These are phyloP conservation scores for Plasmopara viticola DNA, from an alignment of 352 stramenopile species.

Conservation along the genomic window DNA sequence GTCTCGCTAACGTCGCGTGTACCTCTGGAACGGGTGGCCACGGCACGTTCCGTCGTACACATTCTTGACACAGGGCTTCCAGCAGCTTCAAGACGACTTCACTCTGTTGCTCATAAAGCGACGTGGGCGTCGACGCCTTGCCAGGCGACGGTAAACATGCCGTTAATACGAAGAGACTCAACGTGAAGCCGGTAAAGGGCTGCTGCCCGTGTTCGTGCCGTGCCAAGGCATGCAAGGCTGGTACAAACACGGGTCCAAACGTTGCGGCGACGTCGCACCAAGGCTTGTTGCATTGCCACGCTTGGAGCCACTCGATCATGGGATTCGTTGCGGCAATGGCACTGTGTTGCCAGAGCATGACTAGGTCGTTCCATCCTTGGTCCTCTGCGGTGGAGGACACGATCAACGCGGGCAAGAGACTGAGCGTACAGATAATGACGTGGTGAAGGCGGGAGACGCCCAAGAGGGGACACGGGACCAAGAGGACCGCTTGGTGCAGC, in stretches of 20 bases:
- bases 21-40: constrained; percentile 36
- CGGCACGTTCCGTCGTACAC: constrained; percentile 11
- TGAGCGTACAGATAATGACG: constrained; percentile 35
- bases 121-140: background rate
- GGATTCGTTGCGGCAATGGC: constrained; percentile 2
- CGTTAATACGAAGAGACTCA: constrained; percentile 26
- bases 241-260: constrained; percentile 15
- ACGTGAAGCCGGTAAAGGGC: constrained; percentile 15
- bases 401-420: constrained; percentile 28
- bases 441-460: constrained; percentile 30
- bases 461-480: constrained; percentile 32
- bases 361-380: constrained; percentile 15
- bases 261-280: background rate
- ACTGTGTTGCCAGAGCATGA: constrained; percentile 8
- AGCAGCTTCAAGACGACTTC: constrained; percentile 22
- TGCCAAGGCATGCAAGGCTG: constrained; percentile 16
- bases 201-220: background rate
- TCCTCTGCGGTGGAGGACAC: background rate
- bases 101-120: constrained; percentile 1
- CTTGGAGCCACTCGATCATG: constrained; percentile 13
- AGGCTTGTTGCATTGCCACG: background rate
- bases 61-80: constrained; percentile 37
- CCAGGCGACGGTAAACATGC: constrained; percentile 23
- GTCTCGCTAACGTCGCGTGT: constrained; percentile 26
- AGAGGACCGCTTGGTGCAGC: constrained; percentile 16